phyloP scores from a whole-genome alignment of 306 rosid species.

The Vigna unguiculata region DNA sequence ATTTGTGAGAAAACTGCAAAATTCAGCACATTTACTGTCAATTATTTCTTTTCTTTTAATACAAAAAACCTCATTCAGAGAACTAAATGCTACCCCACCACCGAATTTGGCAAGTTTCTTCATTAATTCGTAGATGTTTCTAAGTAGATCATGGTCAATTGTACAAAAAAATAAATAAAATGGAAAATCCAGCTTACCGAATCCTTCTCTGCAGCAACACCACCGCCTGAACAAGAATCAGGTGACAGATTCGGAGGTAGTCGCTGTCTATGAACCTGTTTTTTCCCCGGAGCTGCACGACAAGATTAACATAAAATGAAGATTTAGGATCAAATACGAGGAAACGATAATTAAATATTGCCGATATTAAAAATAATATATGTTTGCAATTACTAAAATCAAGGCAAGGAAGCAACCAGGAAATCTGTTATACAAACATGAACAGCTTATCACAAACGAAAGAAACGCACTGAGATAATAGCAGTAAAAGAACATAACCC shows the following conservation, averaged over 20 bases:
- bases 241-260: constrained; percentile 54
- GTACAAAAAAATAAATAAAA: constrained; percentile 17
- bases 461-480: constrained; percentile 23
- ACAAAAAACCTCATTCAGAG: constrained; percentile 9
- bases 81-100: constrained; percentile 1
- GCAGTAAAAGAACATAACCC: neutral
- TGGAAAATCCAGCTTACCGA: constrained; percentile 63
- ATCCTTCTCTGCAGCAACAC: constrained; percentile 59
- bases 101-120: constrained; percentile 10
- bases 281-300: constrained; percentile 60
- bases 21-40: constrained; percentile 37
- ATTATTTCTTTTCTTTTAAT: constrained; percentile 12
- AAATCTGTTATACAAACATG: constrained; percentile 2
- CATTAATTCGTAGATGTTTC: neutral
- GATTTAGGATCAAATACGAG: constrained; percentile 33
- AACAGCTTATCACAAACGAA: neutral
- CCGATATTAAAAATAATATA: neutral
- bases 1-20: constrained; percentile 70
- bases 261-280: constrained; percentile 54
- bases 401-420: constrained; percentile 27
- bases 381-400: constrained; percentile 39
- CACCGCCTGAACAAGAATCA: constrained; percentile 64
- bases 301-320: constrained; percentile 43
- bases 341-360: constrained; percentile 20
- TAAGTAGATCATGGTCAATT: neutral